Evolutionary conservation across 352 stramenopile species (phyloP).

Genomic region (Pythium apleroticum): DNA sequence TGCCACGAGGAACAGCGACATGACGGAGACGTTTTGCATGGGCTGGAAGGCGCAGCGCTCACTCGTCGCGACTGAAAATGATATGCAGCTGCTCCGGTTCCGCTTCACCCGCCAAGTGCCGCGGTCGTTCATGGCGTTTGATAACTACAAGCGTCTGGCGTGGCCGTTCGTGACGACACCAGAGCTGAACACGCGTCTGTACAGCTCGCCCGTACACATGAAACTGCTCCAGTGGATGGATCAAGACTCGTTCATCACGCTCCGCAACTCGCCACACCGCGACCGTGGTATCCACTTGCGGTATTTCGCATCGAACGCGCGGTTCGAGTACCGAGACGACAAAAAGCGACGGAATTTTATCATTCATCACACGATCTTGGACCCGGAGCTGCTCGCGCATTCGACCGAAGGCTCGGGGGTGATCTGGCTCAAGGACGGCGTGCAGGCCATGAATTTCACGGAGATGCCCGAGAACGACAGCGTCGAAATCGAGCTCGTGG

Average conservation of each 20-base stretch:
- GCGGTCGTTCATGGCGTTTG: constrained; percentile 19
- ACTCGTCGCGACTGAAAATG: constrained; percentile 3
- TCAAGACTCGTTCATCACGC: constrained; percentile 23
- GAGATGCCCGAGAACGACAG: constrained; percentile 22
- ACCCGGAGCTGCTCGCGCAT: constrained; percentile 9
- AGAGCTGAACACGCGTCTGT: constrained; percentile 23
- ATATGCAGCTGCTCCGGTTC: constrained; percentile 23
- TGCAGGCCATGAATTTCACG: constrained; percentile 26
- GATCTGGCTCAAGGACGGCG: constrained; percentile 31
- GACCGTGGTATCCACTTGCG: constrained; percentile 17
- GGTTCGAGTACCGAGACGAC: constrained; percentile 21
- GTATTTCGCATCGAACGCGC: constrained; percentile 25
- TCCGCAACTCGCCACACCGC: constrained; percentile 24
- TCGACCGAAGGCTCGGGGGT: background rate
- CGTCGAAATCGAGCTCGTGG: constrained; percentile 28
- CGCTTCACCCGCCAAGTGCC: constrained; percentile 26
- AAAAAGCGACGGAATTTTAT: constrained; percentile 17
- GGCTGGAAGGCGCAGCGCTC: constrained; percentile 26
- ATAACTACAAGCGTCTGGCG: constrained; percentile 11
- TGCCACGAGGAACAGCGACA: constrained; percentile 6
- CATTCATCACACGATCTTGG: constrained; percentile 21
- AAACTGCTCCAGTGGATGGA: constrained; percentile 25
- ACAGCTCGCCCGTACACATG: constrained; percentile 21
- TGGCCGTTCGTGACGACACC: constrained; percentile 22
- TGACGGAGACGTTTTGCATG: constrained; percentile 25